Conservation (phyloP, 2,329 filamentous ascomycete genomes). For the Alternaria arborescens region DNA sequence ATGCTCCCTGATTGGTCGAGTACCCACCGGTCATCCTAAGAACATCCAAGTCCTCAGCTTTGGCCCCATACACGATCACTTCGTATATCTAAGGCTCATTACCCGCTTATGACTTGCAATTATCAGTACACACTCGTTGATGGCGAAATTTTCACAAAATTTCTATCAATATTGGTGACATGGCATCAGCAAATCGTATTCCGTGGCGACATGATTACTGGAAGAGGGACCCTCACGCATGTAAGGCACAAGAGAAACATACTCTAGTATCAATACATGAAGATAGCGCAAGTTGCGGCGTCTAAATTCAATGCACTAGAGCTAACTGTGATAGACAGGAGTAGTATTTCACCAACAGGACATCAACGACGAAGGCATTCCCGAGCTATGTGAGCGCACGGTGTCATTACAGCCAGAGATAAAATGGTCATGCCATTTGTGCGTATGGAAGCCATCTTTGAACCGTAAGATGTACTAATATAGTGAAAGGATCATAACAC, state of each 20-base stretch:
- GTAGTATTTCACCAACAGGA: fast-evolving
- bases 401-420: not conserved
- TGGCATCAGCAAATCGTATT: not conserved
- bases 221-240: not conserved
- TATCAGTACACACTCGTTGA: fast-evolving
- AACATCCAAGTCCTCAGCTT: too few species aligned
- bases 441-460: not conserved
- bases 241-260: not conserved
- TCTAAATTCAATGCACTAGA: not conserved
- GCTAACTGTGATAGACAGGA: not conserved
- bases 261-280: not conserved
- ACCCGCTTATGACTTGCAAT: not conserved
- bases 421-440: not conserved
- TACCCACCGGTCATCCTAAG: too few species aligned
- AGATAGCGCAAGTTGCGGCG: not conserved
- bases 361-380: not conserved
- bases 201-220: not conserved
- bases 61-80: not conserved
- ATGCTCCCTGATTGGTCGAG: too few species aligned
- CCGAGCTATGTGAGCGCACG: not conserved
- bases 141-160: too few species aligned
- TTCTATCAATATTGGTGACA: not conserved
- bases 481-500: too few species aligned
- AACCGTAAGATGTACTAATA: too few species aligned
- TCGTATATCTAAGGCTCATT: not conserved